Conservation (phyloP, 2,329 filamentous ascomycete genomes). For the Biscogniauxia marginata region DNA sequence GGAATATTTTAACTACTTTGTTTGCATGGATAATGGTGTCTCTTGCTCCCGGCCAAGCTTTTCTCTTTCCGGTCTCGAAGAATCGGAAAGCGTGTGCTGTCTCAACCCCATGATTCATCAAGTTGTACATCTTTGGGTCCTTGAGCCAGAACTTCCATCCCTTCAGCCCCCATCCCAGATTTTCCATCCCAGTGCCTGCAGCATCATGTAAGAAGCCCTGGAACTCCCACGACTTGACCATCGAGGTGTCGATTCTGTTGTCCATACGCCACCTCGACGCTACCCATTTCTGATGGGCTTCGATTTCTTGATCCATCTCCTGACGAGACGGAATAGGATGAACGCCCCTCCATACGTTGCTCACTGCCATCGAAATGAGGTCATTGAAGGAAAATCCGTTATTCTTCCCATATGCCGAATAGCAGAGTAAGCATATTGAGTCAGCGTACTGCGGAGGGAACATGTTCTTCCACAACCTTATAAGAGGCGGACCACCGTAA, state of each 20-base stretch:
- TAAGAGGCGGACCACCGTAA: slow-evolving; percentile 28
- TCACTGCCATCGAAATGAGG: slow-evolving; percentile 38
- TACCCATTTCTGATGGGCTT: slow-evolving; percentile 29
- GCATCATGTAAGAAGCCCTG: slow-evolving; percentile 37
- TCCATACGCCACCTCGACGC: slow-evolving; percentile 22
- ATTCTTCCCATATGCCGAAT: slow-evolving; percentile 30
- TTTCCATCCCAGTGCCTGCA: slow-evolving; percentile 42
- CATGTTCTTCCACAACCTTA: slow-evolving; percentile 39
- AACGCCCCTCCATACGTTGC: slow-evolving; percentile 38
- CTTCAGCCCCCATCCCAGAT: slow-evolving; percentile 39
- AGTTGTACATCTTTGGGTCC: slow-evolving; percentile 36
- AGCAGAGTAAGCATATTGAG: slow-evolving; percentile 36
- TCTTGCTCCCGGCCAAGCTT: slow-evolving; percentile 38
- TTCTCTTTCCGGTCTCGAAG: slow-evolving; percentile 41
- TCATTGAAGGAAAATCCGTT: slow-evolving; percentile 36
- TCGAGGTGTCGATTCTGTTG: slow-evolving; percentile 12
- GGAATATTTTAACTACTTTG: slow-evolving; percentile 15
- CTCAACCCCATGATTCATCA: slow-evolving; percentile 40
- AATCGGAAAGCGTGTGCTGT: slow-evolving; percentile 40
- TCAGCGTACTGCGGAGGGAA: slow-evolving; percentile 39
- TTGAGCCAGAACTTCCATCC: slow-evolving; percentile 43
- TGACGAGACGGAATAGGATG: slow-evolving; percentile 28
- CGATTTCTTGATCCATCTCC: slow-evolving; percentile 31
- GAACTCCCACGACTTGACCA: slow-evolving; percentile 33
- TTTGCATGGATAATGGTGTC: slow-evolving; percentile 35